A percentile compares a stretch with the other conserved stretches of the same genome.
Evolutionary conservation across 1,139 yeast species (phyloP).

Genomic region (Yamadazyma siamensis): DNA sequence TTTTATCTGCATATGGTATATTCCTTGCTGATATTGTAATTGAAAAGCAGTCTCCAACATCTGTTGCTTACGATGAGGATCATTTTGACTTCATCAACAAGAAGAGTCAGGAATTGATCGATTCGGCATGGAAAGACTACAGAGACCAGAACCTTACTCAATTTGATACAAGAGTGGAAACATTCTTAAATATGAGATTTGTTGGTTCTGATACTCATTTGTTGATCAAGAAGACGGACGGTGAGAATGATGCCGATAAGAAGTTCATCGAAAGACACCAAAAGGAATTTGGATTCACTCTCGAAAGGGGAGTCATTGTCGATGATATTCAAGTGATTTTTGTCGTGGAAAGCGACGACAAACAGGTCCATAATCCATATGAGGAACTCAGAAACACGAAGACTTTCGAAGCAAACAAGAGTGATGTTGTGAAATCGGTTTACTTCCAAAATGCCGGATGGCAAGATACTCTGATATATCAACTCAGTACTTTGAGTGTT

Average conservation of each 20-base stretch:
- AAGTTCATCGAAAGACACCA: constrained; percentile 32
- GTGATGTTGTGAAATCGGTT: constrained; percentile 15
- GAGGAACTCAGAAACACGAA: constrained; percentile 21
- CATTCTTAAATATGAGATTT: constrained; percentile 73
- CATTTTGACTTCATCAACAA: constrained; percentile 20
- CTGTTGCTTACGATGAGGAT: constrained; percentile 22
- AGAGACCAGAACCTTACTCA: constrained; percentile 26
- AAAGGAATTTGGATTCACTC: constrained; percentile 39
- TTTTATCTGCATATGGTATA: constrained; percentile 44
- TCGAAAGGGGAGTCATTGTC: constrained; percentile 55
- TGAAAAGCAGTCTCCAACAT: constrained; percentile 61
- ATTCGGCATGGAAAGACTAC: constrained; percentile 30
- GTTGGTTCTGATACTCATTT: constrained; percentile 85
- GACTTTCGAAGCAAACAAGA: constrained; percentile 2
- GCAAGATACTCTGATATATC: constrained; percentile 49
- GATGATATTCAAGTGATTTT: constrained; percentile 71
- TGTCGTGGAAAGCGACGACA: constrained; percentile 31
- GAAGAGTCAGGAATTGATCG: constrained; percentile 22
- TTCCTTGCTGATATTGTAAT: constrained; percentile 49
- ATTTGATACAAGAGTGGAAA: constrained; percentile 43
- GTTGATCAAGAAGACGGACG: constrained; percentile 45
- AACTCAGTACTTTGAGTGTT: constrained; percentile 44
- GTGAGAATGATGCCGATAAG: constrained; percentile 21
- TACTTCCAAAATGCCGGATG: constrained; percentile 42
- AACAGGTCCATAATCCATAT: constrained; percentile 30